Evolutionary conservation across 2,329 filamentous ascomycete species (phyloP), one percentile per base, ranked within the genome.

Genomic region (Colletotrichum sp.): DNA sequence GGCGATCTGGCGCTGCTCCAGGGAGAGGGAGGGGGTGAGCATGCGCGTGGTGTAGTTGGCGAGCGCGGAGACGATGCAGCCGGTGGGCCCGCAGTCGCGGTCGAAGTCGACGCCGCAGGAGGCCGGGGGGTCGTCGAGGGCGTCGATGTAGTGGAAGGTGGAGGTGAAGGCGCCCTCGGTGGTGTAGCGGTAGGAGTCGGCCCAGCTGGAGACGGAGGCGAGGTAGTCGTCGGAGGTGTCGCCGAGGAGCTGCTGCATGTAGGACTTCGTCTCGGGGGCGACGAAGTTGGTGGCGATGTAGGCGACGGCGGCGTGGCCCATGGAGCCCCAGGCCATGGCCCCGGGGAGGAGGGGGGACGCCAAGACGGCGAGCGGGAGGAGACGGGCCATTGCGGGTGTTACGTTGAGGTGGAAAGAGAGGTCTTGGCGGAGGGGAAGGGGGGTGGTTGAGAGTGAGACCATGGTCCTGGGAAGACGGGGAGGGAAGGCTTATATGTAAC

Each of bases 221-320:
- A 91, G 83, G 76, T 89, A 90, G 36, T 87, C 84, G 52, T 82
- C 81, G 7, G 86, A 87, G 1, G 83, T 81, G 78, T 89, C 87
- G 55, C 82, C 83, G 9, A 91, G 85, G 18, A 76, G 75, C 66
- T 76, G 66, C 52, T 76, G 75, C 65, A 76, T 71, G 52, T 76
- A 75, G 5, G 71, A 55, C 24, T 55, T 71, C 1, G 88, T 89
- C 13, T 83, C 82, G 1, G 85, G 69, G 16, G 83, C 76, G 10
- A 90, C 85, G 78, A 89, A 89, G 81, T 88, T 85, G 67, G 85
- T 85, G 3, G 89, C 89, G 59, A 91, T 81, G 80, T 90, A 89
- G 24, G 89, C 89, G n/a, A 91, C 84, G 1, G 89, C 88, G 76
- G 88, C 87, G 79, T 91, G 89, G 76, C 89, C 89, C 76, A 87